Evolutionary conservation across 495 filamentous ascomycete species (phyloP).

Genomic region (Darksidea phi): DNA sequence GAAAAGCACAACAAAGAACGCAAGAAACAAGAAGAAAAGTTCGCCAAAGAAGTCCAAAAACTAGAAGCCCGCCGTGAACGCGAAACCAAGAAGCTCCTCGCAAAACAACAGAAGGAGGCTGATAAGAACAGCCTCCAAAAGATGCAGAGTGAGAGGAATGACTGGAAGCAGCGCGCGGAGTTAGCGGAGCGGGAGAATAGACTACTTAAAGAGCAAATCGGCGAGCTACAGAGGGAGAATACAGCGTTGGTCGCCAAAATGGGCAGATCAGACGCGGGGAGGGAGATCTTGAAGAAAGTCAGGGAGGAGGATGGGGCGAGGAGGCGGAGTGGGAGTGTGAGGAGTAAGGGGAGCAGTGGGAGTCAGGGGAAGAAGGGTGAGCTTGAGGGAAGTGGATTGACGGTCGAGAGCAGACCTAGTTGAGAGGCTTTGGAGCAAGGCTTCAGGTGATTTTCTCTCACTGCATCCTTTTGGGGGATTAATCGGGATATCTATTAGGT

Average conservation of each 20-base stretch:
- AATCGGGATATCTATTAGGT: too few relatives aligned
- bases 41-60: slow-evolving; percentile 60
- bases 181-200: slow-evolving; percentile 40
- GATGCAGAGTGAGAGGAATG: slow-evolving; percentile 42
- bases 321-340: slow-evolving; percentile 28
- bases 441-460: too few relatives aligned
- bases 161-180: slow-evolving; percentile 39
- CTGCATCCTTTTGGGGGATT: too few relatives aligned
- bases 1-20: slow-evolving; percentile 62
- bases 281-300: slow-evolving; percentile 40
- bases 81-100: slow-evolving; percentile 42
- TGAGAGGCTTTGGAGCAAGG: background rate
- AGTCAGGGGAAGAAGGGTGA: slow-evolving; percentile 17
- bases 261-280: slow-evolving; percentile 47
- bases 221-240: slow-evolving; percentile 47
- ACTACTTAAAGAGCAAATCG: slow-evolving; percentile 42
- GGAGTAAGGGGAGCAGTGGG: slow-evolving; percentile 19
- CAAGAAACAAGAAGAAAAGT: slow-evolving; percentile 63
- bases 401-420: too few relatives aligned
- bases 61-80: slow-evolving; percentile 56
- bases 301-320: slow-evolving; percentile 26
- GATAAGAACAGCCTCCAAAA: slow-evolving; percentile 38
- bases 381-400: background rate
- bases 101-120: slow-evolving; percentile 37
- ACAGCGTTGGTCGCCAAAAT: slow-evolving; percentile 52